Evolutionary conservation across 2,329 filamentous ascomycete genomes (phyloP), one percentile per base, ranked within the genome.

Genomic region (Pseudogymnoascus sp.): DNA sequence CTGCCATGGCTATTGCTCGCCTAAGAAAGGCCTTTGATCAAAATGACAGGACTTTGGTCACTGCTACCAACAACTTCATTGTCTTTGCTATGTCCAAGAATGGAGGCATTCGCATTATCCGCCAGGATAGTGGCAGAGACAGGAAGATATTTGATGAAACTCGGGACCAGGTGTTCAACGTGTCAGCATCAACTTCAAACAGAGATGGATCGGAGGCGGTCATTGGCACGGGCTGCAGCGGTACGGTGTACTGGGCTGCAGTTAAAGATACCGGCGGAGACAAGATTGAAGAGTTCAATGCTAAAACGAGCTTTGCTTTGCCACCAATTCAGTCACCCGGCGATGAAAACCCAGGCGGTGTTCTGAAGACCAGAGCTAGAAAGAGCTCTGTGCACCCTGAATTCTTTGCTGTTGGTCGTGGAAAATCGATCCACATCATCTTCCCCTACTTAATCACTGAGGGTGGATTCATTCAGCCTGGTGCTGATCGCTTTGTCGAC

Each of bases 1-100:
- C 87, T 45, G 87, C 96, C 69, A 89, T 96, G 80, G 91, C 96
- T 69, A 94, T 99, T 72, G 93, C 94, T 60, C 86, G 92, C 63
- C 81, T 97, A 66, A 96, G 96, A 81, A 97, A 97, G 77, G 92
- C 96, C 4, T 97, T 97, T 70, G 94, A 99, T 71, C 94, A 97
- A 76, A 87, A 97, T 65, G 94, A 99, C 72, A 89, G 95, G 67
- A 95, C 92, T 65, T 82, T 99, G 33, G 93, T 93, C 59, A 89
- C 92, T 4, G 92, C 93, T 15, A 93, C 91, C 27, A 87, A 90
- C 71, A 88, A 88, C 64, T 96, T 94, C 77, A 97, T 99, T 75
- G 87, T 90, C 5, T 99, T 97, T 70, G 92, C 91, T 45, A 90
- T 96, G 79, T 90, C 90, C 45, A 97, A 96, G 79, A 90, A 92